A percentile compares a stretch with the other conserved stretches of the same genome.
phyloP scores from a whole-genome alignment of 2,329 filamentous ascomycete species.

The Colletotrichum incanum region DNA sequence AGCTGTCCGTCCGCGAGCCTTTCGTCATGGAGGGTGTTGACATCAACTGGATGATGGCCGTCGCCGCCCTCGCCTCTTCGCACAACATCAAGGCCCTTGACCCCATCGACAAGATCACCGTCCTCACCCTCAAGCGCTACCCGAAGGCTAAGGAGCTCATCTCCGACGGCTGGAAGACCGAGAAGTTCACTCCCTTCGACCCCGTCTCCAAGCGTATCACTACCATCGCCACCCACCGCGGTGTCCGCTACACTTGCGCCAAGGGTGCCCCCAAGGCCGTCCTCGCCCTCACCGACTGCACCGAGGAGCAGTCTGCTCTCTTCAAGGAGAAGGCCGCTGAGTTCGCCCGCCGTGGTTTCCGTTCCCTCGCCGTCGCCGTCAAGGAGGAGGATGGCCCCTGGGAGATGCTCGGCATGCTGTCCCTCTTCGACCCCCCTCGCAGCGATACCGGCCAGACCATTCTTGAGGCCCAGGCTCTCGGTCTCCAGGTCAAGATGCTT shows the following conservation, averaged over 20 bases:
- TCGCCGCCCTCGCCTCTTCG: conserved; percentile 82
- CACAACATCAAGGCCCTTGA: conserved; percentile 86
- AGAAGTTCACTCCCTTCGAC: conserved; percentile 85
- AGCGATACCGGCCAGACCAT: conserved; percentile 86
- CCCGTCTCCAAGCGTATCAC: conserved; percentile 87
- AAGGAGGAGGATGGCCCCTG: conserved; percentile 83
- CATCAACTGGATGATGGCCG: conserved; percentile 89
- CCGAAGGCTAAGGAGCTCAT: conserved; percentile 85
- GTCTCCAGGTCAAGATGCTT: conserved; percentile 86
- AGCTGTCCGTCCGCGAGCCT: conserved; percentile 83
- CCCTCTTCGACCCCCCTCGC: conserved; percentile 86
- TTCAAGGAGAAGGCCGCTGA: conserved; percentile 83
- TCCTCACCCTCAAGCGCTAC: conserved; percentile 82
- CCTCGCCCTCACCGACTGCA: conserved; percentile 78
- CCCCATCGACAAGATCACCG: conserved; percentile 85
- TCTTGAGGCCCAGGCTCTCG: conserved; percentile 81
- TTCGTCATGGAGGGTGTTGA: conserved; percentile 84
- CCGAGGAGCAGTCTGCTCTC: conserved; percentile 73
- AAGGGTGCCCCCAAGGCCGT: conserved; percentile 86
- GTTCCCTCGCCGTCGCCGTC: conserved; percentile 83
- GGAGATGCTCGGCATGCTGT: conserved; percentile 83
- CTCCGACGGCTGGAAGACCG: conserved; percentile 81
- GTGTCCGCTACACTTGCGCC: conserved; percentile 80
- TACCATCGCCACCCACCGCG: conserved; percentile 77
- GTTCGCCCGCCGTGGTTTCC: conserved; percentile 85